These are phyloP conservation scores for Stevia rebaudiana DNA, from an alignment of 140 eudicot species.

Conservation along the genomic window DNA sequence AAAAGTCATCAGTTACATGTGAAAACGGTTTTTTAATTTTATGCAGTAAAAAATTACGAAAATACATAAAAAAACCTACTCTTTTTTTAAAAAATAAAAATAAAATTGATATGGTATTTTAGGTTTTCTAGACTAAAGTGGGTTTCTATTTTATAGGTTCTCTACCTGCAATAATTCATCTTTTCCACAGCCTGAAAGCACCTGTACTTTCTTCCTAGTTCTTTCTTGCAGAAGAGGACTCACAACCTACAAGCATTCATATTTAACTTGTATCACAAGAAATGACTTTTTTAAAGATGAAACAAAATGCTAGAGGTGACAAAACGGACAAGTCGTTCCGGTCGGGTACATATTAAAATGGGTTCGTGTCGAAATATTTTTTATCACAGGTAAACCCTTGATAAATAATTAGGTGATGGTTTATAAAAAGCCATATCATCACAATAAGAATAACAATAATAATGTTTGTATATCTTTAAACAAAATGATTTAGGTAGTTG, in stretches of 20 bases:
- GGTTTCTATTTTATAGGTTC: no score
- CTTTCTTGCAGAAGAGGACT: conserved; percentile 92
- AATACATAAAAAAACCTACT: no score
- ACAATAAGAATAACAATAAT: not conserved
- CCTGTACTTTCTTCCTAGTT: conserved; percentile 87
- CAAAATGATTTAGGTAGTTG: not conserved
- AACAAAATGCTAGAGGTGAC: not conserved
- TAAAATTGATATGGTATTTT: no score
- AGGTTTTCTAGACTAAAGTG: no score
- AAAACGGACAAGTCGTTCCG: not conserved
- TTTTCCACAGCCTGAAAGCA: conserved; percentile 79
- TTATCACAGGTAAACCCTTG: not conserved
- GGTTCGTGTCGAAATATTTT: not conserved
- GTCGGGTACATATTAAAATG: not conserved
- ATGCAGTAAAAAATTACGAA: no score
- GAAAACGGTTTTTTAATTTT: no score
- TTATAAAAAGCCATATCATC: not conserved
- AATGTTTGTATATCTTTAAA: not conserved
- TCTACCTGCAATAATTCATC: conserved; percentile 88
- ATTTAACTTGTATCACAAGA: not conserved
- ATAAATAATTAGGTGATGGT: not conserved
- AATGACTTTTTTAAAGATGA: not conserved
- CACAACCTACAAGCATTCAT: conserved; percentile 56
- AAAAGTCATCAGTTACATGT: no score
- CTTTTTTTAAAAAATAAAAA: no score